A percentile compares a stretch with the other conserved stretches of the same genome.
Conservation (phyloP, 306 rosid species). For the Carpinus viminea region DNA sequence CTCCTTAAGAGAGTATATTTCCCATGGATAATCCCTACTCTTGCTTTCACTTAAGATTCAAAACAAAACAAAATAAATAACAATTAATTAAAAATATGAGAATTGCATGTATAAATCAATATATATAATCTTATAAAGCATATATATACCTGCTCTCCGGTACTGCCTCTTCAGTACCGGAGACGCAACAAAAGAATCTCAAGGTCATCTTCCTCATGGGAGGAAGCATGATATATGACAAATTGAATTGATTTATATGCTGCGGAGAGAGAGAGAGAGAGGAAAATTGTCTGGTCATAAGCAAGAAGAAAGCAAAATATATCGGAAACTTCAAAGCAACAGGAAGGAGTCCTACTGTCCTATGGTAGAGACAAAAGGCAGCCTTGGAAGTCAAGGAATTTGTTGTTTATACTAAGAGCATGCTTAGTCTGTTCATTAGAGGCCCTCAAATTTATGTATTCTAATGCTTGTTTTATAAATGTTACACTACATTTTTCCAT, state of each 20-base stretch:
- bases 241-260: background rate
- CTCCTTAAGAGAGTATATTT: conserved; percentile 74
- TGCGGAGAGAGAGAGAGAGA: conserved; percentile 5
- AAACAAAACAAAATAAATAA: no score
- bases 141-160: conserved; percentile 35
- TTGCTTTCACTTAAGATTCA: conserved; percentile 29
- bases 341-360: conserved; percentile 25
- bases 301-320: conserved; percentile 33
- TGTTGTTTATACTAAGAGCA: conserved; percentile 22
- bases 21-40: conserved; percentile 78
- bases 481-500: conserved; percentile 34
- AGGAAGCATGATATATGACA: conserved; percentile 12
- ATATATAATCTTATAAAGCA: conserved; percentile 4
- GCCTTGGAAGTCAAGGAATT: conserved; percentile 68
- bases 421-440: conserved; percentile 28
- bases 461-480: conserved; percentile 47
- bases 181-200: conserved; percentile 54
- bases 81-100: no score
- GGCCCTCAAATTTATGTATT: conserved; percentile 27
- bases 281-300: conserved; percentile 16
- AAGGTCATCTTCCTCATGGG: conserved; percentile 36
- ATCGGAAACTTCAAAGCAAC: conserved; percentile 49
- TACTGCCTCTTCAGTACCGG: conserved; percentile 33
- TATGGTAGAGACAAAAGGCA: conserved; percentile 57
- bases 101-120: background rate